phyloP scores from a whole-genome alignment of 2,329 filamentous ascomycete species.

The Diaporthe capsici region DNA sequence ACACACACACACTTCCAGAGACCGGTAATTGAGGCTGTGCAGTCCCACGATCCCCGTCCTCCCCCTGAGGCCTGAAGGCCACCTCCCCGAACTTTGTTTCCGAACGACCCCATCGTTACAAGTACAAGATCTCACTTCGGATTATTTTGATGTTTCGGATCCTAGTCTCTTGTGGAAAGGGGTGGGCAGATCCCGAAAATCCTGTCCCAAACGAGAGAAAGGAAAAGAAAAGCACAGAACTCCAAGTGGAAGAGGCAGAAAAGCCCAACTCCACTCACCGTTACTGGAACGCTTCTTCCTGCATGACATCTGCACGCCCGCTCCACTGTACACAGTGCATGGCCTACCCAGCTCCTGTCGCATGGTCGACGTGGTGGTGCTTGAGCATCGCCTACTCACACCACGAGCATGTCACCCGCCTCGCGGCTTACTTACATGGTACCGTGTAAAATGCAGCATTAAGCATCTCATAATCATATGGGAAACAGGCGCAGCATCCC shows the following conservation, averaged over 20 bases:
- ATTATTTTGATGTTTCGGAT: slow-evolving; percentile 26
- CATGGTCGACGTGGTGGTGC: slow-evolving; percentile 8
- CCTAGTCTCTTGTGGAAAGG: slow-evolving; percentile 30
- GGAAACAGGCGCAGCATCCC: slow-evolving; percentile 30
- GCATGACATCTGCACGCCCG: slow-evolving; percentile 38
- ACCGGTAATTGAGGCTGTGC: slow-evolving; percentile 40
- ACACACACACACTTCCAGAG: slow-evolving; percentile 18
- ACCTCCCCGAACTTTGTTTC: slow-evolving; percentile 33
- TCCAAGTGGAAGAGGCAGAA: background rate
- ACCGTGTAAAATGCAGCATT: background rate
- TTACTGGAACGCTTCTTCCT: slow-evolving; percentile 36
- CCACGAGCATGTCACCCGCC: slow-evolving; percentile 20
- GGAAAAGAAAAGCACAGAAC: slow-evolving; percentile 24
- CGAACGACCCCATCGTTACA: slow-evolving; percentile 27
- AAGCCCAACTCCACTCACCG: slow-evolving; percentile 34
- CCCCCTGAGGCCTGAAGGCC: slow-evolving; percentile 30
- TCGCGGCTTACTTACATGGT: slow-evolving; percentile 9
- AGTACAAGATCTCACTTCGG: slow-evolving; percentile 28
- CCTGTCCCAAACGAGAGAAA: slow-evolving; percentile 26
- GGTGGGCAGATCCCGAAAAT: slow-evolving; percentile 29
- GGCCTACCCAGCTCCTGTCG: background rate
- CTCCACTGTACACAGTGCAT: slow-evolving; percentile 37
- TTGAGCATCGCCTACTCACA: slow-evolving; percentile 22
- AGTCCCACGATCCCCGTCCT: slow-evolving; percentile 33
- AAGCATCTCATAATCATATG: slow-evolving; percentile 25